Base-by-base conservation (phyloP, 108 stramenopile species). In the Bacterosira constricta region DNA sequence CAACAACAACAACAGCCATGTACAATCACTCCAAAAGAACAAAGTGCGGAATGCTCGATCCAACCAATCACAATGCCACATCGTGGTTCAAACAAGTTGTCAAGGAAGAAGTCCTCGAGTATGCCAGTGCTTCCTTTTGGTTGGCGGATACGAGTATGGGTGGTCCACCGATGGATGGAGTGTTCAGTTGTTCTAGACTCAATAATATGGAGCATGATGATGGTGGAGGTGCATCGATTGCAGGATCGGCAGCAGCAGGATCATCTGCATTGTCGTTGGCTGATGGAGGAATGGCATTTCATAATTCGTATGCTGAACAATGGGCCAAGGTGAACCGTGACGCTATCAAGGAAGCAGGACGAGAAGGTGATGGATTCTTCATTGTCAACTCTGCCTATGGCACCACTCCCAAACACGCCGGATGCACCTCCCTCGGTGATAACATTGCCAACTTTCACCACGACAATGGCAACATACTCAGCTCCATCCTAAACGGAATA, bases 301-400 rank as follows among this genome's bases (percentile, higher is more conserved):
- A 83, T 46, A 85, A 85, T 59, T 11, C 30, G 20, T 85, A 71
- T 63, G 65, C 84, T 11, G 73, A 83, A 25, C 51, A 80, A 23
- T 85, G 78, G 77, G 84, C 84, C 4, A 41, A 53, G 25, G 68
- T 85, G 7, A 78, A 74, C 39, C 70, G 64, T 35, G 84, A 85
- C 17, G 79, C 73, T 26, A 75, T 85, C 34, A 29, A 26, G 35
- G 80, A 85, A 39, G 77, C 81, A 5, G 79, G 79, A 15, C 39
- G 64, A 21, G 82, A 83, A 0, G 84, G 77, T 3, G 78, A 82
- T 50, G 51, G 61, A 5, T 85, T 75, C 52, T 80, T 80, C 29
- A 35, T 85, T 34, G 63, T 80, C 35, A 67, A 77, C 27, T 52
- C 79, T 6, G 84, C 77, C 18, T 83, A 66, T 26, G 29, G 63